These are phyloP conservation scores for Escallonia herrerae DNA, from an alignment of 129 eudicot genomes.

Conservation along the genomic window DNA sequence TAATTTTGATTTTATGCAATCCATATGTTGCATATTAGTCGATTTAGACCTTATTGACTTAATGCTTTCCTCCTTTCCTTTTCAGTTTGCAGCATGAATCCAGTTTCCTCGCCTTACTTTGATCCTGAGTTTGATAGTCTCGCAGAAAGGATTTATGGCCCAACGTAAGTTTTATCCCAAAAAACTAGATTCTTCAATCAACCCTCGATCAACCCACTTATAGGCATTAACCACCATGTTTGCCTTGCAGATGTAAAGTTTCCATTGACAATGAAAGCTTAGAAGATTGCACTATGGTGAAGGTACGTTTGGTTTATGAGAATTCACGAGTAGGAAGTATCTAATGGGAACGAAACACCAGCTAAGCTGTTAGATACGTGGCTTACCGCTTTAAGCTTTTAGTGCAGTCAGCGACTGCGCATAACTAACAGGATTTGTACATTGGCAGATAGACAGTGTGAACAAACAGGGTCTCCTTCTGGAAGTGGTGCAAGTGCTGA, in stretches of 20 bases:
- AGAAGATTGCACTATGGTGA: constrained; percentile 57
- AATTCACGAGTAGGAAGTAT: not conserved
- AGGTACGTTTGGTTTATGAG: constrained; percentile 32
- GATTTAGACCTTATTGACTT: too few species aligned
- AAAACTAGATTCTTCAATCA: not conserved
- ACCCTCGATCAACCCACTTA: too few species aligned
- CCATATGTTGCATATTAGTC: too few species aligned
- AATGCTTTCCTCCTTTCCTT: too few species aligned
- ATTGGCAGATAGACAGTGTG: constrained; percentile 57
- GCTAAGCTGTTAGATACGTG: too few species aligned
- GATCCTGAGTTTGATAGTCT: constrained; percentile 80
- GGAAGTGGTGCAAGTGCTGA: constrained; percentile 70
- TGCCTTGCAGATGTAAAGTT: constrained; percentile 54
- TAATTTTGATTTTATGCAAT: too few species aligned
- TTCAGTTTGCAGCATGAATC: constrained; percentile 41
- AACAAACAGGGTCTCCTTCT: constrained; percentile 68
- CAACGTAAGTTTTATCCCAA: constrained; percentile 36
- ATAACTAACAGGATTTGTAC: too few species aligned
- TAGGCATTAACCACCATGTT: too few species aligned
- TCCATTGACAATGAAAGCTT: constrained; percentile 64
- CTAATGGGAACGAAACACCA: too few species aligned
- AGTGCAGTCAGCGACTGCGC: too few species aligned
- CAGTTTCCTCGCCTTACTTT: constrained; percentile 55
- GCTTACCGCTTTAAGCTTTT: too few species aligned
- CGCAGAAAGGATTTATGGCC: constrained; percentile 60